Base-by-base conservation (phyloP, 768 basidiomycete genomes). In the Tylopilus sp. region DNA sequence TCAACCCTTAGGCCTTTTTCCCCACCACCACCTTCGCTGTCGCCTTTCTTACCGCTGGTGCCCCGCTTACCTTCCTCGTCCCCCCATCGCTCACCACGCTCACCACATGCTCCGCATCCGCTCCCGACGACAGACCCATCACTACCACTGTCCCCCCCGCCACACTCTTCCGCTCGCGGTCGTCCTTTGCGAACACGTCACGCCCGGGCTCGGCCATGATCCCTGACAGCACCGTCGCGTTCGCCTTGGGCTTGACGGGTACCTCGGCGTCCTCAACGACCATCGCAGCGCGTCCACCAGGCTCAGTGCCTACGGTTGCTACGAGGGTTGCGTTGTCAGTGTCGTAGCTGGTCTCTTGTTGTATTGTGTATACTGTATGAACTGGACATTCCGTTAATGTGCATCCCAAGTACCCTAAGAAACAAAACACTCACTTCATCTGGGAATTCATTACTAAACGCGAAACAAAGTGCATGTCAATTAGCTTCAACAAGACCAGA, bases 131-230 rank as follows among this genome's bases (percentile, higher is more conserved):
- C 31, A 15, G 8, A 6, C 33, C 33, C 12, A n/a, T n/a, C n/a
- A 33, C 31, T 6, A 13, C 33, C 33, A 17, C 15, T 17, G 13
- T 13, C 13, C 17, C 33, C 18, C 21, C 26, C 20, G 51, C 54
- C 13, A 55, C 41, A 0, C 83, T 86, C 69, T 78, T 79, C 38
- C 73, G 62, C 42, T 80, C 76, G 42, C 73, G 73, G 17, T 67
- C 70, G 1, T 70, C 73, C 26, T 74, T 77, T 0, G 75, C 86
- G 60, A 92, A 92, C 51, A 91, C 75, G 62, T 92, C 83, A 15
- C 70, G 75, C 0, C 91, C 90, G 1, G 91, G 90, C 58, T 88
- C 88, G 0, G 86, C 75, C 44, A 79, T 71, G 49, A 80, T 78
- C 11, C 78, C 80, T 18, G 74, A 69, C 12, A 75, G 71, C 3